Conservation (phyloP, 129 eudicot species). For the Artemisia argyi region DNA sequence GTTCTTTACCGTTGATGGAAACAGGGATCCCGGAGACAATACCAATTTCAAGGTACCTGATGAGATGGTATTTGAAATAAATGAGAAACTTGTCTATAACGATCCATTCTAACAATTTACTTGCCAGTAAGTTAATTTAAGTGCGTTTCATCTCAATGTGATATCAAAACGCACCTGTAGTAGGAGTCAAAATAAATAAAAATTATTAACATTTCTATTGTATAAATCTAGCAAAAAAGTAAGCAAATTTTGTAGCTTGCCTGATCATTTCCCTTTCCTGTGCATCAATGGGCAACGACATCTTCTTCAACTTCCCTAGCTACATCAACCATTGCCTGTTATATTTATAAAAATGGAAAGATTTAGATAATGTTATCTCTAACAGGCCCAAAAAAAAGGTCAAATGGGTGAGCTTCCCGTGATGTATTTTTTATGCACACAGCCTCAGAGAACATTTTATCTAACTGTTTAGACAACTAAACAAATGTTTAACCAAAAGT, state of each 20-base stretch:
- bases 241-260: slow-evolving; percentile 28
- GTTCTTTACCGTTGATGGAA: slow-evolving; percentile 71
- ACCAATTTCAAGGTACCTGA: slow-evolving; percentile 87
- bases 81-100: neutral
- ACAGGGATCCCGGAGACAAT: slow-evolving; percentile 77
- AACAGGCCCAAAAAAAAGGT: too few species aligned
- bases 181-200: neutral
- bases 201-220: neutral
- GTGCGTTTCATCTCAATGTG: slow-evolving; percentile 19
- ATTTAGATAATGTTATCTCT: too few species aligned
- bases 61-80: neutral
- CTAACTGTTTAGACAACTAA: too few species aligned
- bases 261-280: slow-evolving; percentile 99
- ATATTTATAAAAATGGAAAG: neutral
- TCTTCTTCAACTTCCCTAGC: slow-evolving; percentile 98
- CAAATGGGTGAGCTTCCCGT: too few species aligned
- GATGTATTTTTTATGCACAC: too few species aligned
- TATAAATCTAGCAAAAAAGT: neutral
- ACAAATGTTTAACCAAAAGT: too few species aligned
- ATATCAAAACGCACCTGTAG: slow-evolving; percentile 95
- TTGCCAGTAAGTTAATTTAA: too few species aligned
- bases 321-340: slow-evolving; percentile 97
- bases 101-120: too few species aligned
- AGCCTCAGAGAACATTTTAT: too few species aligned
- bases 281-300: slow-evolving; percentile 98